Evolutionary conservation across 2,329 filamentous ascomycete genomes (phyloP), one percentile per base, ranked within the genome.

Genomic region (Grosmannia clavigera): DNA sequence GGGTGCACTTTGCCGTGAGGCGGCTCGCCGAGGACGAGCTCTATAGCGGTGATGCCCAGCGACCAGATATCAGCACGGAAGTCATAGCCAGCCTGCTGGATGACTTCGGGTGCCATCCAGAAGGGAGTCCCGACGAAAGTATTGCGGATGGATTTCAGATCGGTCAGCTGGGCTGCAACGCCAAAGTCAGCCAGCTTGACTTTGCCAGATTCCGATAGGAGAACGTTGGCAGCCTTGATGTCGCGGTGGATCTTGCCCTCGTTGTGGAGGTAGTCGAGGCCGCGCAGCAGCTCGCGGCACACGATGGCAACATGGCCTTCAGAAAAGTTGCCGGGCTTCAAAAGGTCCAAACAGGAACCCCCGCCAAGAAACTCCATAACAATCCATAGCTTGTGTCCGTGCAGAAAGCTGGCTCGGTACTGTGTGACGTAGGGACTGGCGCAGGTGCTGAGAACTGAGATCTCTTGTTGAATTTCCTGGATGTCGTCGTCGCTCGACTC

Each of bases 401-500:
- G 85, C n/a, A 97, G 81, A 72, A 97, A 99, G 70, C 92, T 96
- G 27, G 90, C 88, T 72, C 92, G 95, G 79, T 99, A 99, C 71
- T 95, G 89, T 19, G 94, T 97, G 66, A 99, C 91, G 72, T 88
- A 95, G 55, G 88, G 87, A 71, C 92, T 96, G 66, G 88, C 88
- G 76, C 94, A 99, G 58, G 94, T 96, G 74, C 92, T 94, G 63
- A 99, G 80, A 40, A 99, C 88, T 3, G 90, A 88, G 66, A 99
- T 97, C 71, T 99, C 94, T 70, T 95, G 91, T 68, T 99, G 92
- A 61, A 99, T 97, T 71, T 99, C 94, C 72, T 92, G 88, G 62
- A 99, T 96, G 71, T 99, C 94, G 75, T 99, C 94, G 73, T 95
- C 92, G 77, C 91, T 97, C 61, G 92, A 95, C 75, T 99, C 94